Evolutionary conservation across 495 filamentous ascomycete species (phyloP).

Genomic region (Lasiosphaeria ovina): DNA sequence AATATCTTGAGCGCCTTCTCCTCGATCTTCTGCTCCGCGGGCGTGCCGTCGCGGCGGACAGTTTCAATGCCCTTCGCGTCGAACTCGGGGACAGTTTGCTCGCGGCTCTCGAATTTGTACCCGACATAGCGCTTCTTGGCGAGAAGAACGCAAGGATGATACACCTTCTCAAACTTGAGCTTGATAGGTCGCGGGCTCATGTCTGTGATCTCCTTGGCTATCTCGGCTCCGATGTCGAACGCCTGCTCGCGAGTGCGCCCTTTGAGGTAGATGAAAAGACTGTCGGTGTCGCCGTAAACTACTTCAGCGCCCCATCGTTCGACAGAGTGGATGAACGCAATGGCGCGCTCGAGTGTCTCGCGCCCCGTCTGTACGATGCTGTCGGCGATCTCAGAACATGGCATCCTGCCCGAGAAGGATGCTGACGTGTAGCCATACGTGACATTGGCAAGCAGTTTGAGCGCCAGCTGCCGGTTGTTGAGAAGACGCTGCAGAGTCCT

Average conservation of each 20-base stretch:
- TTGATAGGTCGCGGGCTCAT: constrained; percentile 92
- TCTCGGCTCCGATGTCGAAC: constrained; percentile 89
- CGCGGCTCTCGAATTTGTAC: constrained; percentile 85
- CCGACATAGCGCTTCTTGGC: constrained; percentile 98
- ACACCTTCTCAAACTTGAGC: constrained; percentile 98
- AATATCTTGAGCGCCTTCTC: constrained; percentile 83
- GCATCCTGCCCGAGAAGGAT: constrained; percentile 94
- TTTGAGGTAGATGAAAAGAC: constrained; percentile 87
- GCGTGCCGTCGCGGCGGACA: constrained; percentile 89
- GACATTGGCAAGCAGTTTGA: constrained; percentile 97
- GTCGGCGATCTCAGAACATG: constrained; percentile 95
- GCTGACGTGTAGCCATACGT: constrained; percentile 98
- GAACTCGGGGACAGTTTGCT: constrained; percentile 82
- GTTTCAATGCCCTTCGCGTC: constrained; percentile 99
- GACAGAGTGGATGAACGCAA: constrained; percentile 85
- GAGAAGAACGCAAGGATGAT: constrained; percentile 87
- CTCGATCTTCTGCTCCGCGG: constrained; percentile 95
- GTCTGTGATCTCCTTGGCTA: constrained; percentile 82
- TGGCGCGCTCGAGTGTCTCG: constrained; percentile 91
- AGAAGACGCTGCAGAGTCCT: constrained; percentile 80
- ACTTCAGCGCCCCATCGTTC: constrained; percentile 90
- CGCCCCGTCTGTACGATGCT: constrained; percentile 95
- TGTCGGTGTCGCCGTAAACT: constrained; percentile 97
- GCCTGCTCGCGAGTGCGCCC: constrained; percentile 84
- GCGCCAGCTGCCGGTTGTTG: constrained; percentile 89